These are phyloP conservation scores for Bacidia rubella DNA, from an alignment of 495 filamentous ascomycete species.

Conservation along the genomic window DNA sequence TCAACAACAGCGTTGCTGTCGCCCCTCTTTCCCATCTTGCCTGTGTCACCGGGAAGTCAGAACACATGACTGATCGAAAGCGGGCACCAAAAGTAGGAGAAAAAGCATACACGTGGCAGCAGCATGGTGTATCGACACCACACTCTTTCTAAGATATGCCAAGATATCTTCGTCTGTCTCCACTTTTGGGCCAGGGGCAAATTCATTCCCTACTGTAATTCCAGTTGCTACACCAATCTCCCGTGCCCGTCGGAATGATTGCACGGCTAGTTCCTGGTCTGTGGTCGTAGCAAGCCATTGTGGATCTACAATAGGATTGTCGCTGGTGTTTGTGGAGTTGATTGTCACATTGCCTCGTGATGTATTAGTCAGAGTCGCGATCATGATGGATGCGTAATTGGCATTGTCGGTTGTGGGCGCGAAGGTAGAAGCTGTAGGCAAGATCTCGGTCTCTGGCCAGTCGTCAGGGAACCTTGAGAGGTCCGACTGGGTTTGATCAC, in stretches of 20 bases:
- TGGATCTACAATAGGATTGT: conserved; percentile 14
- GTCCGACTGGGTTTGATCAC: background rate
- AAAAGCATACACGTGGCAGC: conserved; percentile 26
- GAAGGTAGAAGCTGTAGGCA: background rate
- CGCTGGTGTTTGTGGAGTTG: conserved; percentile 1
- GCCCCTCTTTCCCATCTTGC: background rate
- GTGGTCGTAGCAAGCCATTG: conserved; percentile 32
- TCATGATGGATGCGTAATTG: background rate
- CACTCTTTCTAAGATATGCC: conserved; percentile 26
- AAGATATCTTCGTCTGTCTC: conserved; percentile 41
- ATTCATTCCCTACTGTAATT: conserved; percentile 34
- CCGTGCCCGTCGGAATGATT: conserved; percentile 40
- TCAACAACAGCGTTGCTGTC: background rate
- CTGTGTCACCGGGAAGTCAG: background rate
- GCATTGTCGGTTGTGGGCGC: background rate
- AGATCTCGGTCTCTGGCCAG: background rate
- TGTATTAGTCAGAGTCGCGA: background rate
- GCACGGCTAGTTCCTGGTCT: conserved; percentile 33
- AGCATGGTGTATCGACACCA: conserved; percentile 39
- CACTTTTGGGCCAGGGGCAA: conserved; percentile 32
- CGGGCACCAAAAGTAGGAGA: background rate
- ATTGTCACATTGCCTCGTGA: conserved; percentile 10
- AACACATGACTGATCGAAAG: background rate
- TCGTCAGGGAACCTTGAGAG: conserved; percentile 15
- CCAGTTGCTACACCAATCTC: conserved; percentile 26